Base-by-base conservation (phyloP, 768 basidiomycete genomes). In the Mycena epipterygia region DNA sequence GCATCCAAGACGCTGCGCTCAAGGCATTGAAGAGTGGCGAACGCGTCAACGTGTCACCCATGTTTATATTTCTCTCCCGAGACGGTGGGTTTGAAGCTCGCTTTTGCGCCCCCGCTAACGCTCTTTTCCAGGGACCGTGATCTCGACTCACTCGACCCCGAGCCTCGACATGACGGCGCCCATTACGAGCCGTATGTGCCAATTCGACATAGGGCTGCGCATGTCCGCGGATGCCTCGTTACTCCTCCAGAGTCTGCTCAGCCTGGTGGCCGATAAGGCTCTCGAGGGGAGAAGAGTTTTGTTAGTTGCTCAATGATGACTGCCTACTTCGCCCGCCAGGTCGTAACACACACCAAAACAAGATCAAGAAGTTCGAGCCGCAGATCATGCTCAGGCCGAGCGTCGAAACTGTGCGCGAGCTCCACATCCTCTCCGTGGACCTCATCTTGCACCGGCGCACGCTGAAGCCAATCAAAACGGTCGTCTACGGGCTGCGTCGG, bases 401-500 rank as follows among this genome's bases (percentile, higher is more conserved):
- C 61, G 88, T 92, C 82, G 82, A 85, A 66, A 89, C 87, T 27
- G 92, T 94, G 23, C 83, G 87, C 59, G 78, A 85, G 44, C 77
- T 94, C 51, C 93, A 94, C 75, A 91, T 95, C 67, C 84, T 93
- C 33, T 90, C 90, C 59, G 92, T 91, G 25, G 92, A 95, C 74
- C 84, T 95, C 5, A 90, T 89, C 61, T 80, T 93, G 46, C 91
- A 92, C 78, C 93, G 92, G 75, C 88, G 92, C 27, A 92, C 93
- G 2, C 84, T 93, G n/a, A 90, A 89, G 41, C 93, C 93, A 0
- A 86, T 95, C 75, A 91, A 89, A 76, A 88, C 89, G 0, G 81
- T 94, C 64, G 84, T 95, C 21, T 91, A 90, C 70, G 90, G 91
- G 17, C 76, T 95, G 48, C 83, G 92, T 32, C 82, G 89, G 60